Evolutionary conservation across 768 basidiomycete species (phyloP).

Genomic region (Boletales sp.): DNA sequence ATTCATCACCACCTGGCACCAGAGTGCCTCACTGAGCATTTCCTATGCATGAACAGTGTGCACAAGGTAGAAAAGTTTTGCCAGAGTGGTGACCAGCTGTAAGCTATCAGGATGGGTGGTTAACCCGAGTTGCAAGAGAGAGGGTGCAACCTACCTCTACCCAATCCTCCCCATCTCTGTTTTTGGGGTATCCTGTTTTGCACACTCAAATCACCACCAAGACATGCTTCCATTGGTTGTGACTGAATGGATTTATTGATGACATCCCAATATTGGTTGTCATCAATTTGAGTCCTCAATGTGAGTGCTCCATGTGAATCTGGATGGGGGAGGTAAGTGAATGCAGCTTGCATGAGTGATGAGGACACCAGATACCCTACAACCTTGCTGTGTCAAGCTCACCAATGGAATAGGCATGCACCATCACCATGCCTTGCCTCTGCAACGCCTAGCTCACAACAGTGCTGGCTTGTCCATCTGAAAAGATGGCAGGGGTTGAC

Average conservation of each 20-base stretch:
- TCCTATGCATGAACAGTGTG: conserved; percentile 81
- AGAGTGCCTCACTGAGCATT: conserved; percentile 71
- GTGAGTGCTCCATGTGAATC: conserved; percentile 63
- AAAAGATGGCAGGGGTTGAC: no score
- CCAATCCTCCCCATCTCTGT: conserved; percentile 82
- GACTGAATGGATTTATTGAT: conserved; percentile 80
- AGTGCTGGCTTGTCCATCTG: no score
- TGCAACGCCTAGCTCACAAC: conserved; percentile 63
- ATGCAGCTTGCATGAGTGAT: conserved; percentile 46
- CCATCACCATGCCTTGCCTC: conserved; percentile 95
- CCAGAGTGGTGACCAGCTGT: conserved; percentile 88
- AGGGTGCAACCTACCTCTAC: no score
- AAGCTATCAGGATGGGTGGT: conserved; percentile 42
- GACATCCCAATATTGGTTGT: conserved; percentile 67
- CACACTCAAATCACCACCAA: conserved; percentile 90
- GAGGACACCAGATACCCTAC: conserved; percentile 67
- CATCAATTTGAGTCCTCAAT: no score
- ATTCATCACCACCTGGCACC: conserved; percentile 67
- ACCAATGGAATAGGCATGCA: conserved; percentile 79
- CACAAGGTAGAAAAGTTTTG: conserved; percentile 87
- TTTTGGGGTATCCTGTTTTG: conserved; percentile 84
- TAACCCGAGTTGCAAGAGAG: no score
- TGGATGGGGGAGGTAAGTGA: conserved; percentile 60
- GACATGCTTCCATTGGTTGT: conserved; percentile 74
- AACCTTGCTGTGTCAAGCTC: conserved; percentile 74